Evolutionary conservation across 176 grass and related monocot species (phyloP).

Genomic region (Typha latifolia): DNA sequence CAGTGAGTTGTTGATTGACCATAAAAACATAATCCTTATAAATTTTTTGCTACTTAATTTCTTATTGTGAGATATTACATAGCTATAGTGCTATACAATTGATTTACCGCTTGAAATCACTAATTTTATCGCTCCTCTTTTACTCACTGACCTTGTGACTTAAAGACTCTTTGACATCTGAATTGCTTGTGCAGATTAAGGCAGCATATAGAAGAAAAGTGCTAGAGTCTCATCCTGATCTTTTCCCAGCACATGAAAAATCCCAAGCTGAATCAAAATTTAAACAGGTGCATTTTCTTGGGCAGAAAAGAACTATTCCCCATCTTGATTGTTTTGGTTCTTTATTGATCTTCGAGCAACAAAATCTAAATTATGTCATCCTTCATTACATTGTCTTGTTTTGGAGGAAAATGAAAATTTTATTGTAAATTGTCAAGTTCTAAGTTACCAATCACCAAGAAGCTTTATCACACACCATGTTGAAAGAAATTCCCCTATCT

Average conservation of each 20-base stretch:
- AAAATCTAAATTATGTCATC: neutral
- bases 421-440: no score
- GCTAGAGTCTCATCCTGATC: slow-evolving; percentile 66
- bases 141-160: neutral
- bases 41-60: no score
- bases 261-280: slow-evolving; percentile 65
- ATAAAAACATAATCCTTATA: no score
- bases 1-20: no score
- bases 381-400: no score
- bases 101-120: neutral
- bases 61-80: neutral
- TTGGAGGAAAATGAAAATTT: no score
- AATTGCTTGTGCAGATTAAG: slow-evolving; percentile 44
- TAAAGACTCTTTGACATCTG: neutral
- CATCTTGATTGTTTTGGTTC: neutral
- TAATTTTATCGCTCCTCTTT: neutral
- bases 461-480: no score
- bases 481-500: no score
- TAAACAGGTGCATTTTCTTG: slow-evolving; percentile 38
- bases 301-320: neutral
- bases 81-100: neutral
- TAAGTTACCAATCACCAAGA: no score
- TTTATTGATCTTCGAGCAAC: neutral
- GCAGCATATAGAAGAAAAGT: slow-evolving; percentile 72
- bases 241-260: slow-evolving; percentile 50